Conservation (phyloP, 257 asterid species). For the Scutellaria minor region DNA sequence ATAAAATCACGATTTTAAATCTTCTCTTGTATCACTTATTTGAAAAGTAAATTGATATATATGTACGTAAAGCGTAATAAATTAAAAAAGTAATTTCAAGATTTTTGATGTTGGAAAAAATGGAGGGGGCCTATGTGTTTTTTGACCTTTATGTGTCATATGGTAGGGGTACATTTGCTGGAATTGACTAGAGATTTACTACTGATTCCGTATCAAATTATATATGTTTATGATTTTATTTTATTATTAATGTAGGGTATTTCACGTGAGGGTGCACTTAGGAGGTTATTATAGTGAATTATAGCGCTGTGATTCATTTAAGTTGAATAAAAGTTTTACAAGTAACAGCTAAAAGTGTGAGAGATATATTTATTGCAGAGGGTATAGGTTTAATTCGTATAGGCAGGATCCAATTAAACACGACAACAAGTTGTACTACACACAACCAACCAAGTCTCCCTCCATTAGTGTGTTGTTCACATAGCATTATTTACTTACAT, state of each 20-base stretch:
- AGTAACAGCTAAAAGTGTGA: slow-evolving; percentile 12
- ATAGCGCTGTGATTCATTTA: slow-evolving; percentile 20
- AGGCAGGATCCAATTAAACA: too few species aligned
- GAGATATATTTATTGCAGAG: background rate
- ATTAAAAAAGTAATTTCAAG: too few species aligned
- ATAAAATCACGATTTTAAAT: too few species aligned
- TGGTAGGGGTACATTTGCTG: slow-evolving; percentile 8
- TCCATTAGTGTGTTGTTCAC: too few species aligned
- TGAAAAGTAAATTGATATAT: too few species aligned
- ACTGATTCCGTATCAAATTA: background rate
- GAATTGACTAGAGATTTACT: background rate
- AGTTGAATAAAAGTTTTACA: slow-evolving; percentile 14
- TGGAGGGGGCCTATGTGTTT: background rate
- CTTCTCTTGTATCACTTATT: too few species aligned
- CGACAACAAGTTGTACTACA: too few species aligned
- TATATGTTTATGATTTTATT: background rate
- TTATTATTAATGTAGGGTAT: background rate
- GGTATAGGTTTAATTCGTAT: slow-evolving; percentile 1
- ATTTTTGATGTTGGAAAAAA: too few species aligned
- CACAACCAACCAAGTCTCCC: too few species aligned
- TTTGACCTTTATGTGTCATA: slow-evolving; percentile 1
- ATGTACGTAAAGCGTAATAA: too few species aligned
- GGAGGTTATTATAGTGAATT: background rate
- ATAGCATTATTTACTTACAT: too few species aligned
- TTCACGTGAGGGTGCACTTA: background rate